Evolutionary conservation across 2,329 filamentous ascomycete species (phyloP), one percentile per base, ranked within the genome.

Genomic region (Pseudogymnoascus sp.): DNA sequence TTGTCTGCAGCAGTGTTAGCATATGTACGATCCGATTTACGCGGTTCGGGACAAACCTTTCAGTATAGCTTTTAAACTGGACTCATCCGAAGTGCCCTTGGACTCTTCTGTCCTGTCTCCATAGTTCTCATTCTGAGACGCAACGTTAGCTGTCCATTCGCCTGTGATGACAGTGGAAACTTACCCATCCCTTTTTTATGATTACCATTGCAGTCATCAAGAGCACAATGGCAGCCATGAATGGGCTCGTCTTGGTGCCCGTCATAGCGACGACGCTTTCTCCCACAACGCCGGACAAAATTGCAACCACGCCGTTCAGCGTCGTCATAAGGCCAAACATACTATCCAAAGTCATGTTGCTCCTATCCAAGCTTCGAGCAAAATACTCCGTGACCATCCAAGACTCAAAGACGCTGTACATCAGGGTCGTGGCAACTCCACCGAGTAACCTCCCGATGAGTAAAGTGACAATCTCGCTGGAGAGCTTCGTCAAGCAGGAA

Each of bases 301-400:
- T 83, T 2, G 84, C 84, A 14, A 83, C 79, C 12, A 83, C 72
- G 59, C 81, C 80, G 71, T 82, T 86, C 64, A 83, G 67, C 2
- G 77, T 79, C 3, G 79, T 79, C 73, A 82, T 79, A 28, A 77
- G 73, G 4, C 80, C 81, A 69, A 83, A 84, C 21, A 85, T 77
- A 31, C 75, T 73, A 62, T 78, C 78, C 31, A 86, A 74, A 42
- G 77, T 77, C 6, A 75, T 71, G 7, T 75, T 74, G 6, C 71
- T 72, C n/a, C 78, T 72, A 28, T 77, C 75, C 6, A 82, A 66
- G 11, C 75, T 75, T 44, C 78, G 73, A 44, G 75, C 73, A 59
- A 82, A 79, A 67, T 79, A 85, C 67, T 86, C 82, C 56, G 80
- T 78, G 28, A 86, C 79, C 76, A 86, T 82, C 83, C 83, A 86